Evolutionary conservation across 495 filamentous ascomycete genomes (phyloP), one percentile per base, ranked within the genome.

Genomic region (Daldinia grandis): DNA sequence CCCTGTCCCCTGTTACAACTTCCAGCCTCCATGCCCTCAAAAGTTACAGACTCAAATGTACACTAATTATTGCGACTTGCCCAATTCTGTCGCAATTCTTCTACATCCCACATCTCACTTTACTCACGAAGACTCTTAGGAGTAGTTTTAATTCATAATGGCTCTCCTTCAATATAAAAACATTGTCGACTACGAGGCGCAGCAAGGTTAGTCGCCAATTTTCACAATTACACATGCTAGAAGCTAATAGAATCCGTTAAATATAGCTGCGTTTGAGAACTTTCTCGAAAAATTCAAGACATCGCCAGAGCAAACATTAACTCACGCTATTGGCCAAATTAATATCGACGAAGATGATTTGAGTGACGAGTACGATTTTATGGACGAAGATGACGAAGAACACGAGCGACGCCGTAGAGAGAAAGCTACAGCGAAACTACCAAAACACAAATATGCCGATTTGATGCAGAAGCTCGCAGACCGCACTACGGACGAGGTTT

Each of bases 331-430:
- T 33, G 88, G 92, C 66, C 90, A 92, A 57, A 85, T 99, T 74
- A 90, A 92, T 77, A 91, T 99, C 69, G 91, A 95, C 79, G 94
- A 90, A 62, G 91, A 94, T 81, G 89, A 90, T 71, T 86, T 90
- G n/a, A 94, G 92, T 80, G 94, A 98, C 76, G 94, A 97, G 73
- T 94, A 97, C 75, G 93, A 97, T 75, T 93, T 97, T 79, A 93
- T 97, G 91, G 92, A 97, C 74, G 91, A 97, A 79, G 88, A 88
- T 51, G 90, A 91, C 63, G 87, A 87, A 50, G 83, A 81, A 14
- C 84, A 83, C 37, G 81, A 80, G 58, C 81, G 71, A 68, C 81
- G 80, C 35, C 81, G 75, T 73, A 74, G 81, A 70, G 69, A 83
- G 69, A 80, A 83, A 77, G 68, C 79, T 44, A 72, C 74, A 71